phyloP scores from a whole-genome alignment of 2,329 filamentous ascomycete genomes.

The Ustulina deusta region DNA sequence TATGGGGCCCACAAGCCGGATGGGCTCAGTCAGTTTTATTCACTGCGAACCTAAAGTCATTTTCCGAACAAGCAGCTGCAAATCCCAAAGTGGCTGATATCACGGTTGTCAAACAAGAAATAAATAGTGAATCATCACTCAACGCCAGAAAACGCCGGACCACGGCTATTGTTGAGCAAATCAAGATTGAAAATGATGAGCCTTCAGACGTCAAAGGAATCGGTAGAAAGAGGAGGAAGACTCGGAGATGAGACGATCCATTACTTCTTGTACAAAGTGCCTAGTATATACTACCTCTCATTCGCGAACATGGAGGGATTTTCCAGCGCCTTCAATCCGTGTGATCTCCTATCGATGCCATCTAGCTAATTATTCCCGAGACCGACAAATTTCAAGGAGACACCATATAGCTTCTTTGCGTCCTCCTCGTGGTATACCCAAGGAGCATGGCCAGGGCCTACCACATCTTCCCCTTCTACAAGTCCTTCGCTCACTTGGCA shows the following conservation, averaged over 20 bases:
- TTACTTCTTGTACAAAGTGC: neutral
- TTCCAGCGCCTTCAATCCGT: neutral
- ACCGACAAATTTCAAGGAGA: conserved; percentile 18
- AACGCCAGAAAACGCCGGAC: conserved; percentile 42
- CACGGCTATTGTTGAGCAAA: conserved; percentile 35
- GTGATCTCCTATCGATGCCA: neutral
- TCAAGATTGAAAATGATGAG: conserved; percentile 41
- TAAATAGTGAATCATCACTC: conserved; percentile 16
- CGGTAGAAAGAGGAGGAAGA: conserved; percentile 41
- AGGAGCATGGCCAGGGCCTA: conserved; percentile 19
- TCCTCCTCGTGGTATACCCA: conserved; percentile 25
- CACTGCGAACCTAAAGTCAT: conserved; percentile 88
- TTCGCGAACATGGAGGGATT: neutral
- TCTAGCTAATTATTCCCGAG: neutral
- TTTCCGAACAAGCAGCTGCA: conserved; percentile 73
- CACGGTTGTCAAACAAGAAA: conserved; percentile 48
- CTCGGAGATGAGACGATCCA: conserved; percentile 31
- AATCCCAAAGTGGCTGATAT: conserved; percentile 44
- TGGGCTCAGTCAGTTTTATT: conserved; percentile 99
- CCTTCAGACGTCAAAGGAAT: conserved; percentile 26
- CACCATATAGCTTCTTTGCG: conserved; percentile 26
- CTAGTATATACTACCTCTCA: neutral
- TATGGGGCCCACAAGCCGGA: conserved; percentile 94
- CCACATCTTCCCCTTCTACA: conserved; percentile 12
- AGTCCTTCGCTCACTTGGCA: conserved; percentile 25